Evolutionary conservation across 257 asterid genomes (phyloP).

Genomic region (Hygrophila difformis): DNA sequence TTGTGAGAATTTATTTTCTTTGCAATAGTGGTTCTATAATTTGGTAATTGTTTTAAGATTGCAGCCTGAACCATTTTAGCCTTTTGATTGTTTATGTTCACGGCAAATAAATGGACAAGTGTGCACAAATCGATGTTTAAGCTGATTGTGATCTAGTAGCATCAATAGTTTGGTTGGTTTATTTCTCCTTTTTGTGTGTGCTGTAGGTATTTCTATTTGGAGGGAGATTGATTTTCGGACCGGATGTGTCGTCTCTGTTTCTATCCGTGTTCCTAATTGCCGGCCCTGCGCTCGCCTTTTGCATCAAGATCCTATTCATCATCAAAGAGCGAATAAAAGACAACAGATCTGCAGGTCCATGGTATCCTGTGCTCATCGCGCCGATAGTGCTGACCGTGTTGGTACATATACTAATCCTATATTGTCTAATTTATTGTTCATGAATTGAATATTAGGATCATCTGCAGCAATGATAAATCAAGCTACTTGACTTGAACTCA

Average conservation of each 20-base stretch:
- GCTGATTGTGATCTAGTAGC: no score
- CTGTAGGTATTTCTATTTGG: slow-evolving; percentile 72
- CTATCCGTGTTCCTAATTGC: slow-evolving; percentile 45
- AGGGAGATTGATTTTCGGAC: slow-evolving; percentile 90
- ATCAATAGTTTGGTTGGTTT: slow-evolving; percentile 11
- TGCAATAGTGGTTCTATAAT: no score
- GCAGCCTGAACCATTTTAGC: no score
- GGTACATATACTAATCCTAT: slow-evolving; percentile 36
- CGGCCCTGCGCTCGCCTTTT: slow-evolving; percentile 65
- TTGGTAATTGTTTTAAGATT: no score
- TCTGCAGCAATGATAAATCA: no score
- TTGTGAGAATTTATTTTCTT: no score
- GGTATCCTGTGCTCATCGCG: slow-evolving; percentile 55
- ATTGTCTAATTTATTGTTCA: background rate
- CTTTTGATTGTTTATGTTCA: no score
- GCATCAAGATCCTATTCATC: slow-evolving; percentile 31
- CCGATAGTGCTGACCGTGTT: slow-evolving; percentile 49
- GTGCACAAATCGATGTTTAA: no score
- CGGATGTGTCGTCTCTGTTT: slow-evolving; percentile 69
- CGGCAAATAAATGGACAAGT: no score
- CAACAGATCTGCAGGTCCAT: slow-evolving; percentile 32
- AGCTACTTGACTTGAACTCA: no score
- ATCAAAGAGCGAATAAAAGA: slow-evolving; percentile 28
- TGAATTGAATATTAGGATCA: background rate
- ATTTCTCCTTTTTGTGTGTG: slow-evolving; percentile 13